Percentiles rank a stretch among this genome's conserved stretches.
These are phyloP conservation scores for Vararia minispora DNA, from an alignment of 768 basidiomycete genomes.

Conservation along the genomic window DNA sequence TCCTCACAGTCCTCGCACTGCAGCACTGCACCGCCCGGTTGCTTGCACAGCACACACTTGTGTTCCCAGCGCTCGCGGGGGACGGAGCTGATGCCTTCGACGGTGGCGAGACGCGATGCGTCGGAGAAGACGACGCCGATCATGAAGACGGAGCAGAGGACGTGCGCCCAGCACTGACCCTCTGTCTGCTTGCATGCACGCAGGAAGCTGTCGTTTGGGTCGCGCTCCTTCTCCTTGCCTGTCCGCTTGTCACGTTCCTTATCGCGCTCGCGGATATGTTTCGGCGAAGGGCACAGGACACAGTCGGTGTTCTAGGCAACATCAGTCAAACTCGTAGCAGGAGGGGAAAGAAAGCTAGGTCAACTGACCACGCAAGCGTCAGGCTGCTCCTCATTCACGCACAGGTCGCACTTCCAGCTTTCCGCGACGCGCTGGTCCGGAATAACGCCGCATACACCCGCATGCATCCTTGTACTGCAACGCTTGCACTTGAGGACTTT, in stretches of 20 bases:
- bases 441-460: conserved; percentile 59
- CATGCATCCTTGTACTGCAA: conserved; percentile 72
- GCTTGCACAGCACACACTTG: conserved; percentile 69
- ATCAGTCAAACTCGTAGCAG: conserved; percentile 3
- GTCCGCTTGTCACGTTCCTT: too few species aligned
- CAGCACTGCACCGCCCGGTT: conserved; percentile 66
- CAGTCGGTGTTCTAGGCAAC: conserved; percentile 63
- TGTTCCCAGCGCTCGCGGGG: conserved; percentile 58
- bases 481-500: conserved; percentile 75
- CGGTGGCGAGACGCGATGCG: conserved; percentile 56
- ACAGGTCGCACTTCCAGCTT: conserved; percentile 81
- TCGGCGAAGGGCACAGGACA: conserved; percentile 64
- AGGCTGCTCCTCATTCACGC: conserved; percentile 69
- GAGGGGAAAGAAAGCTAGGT: neutral
- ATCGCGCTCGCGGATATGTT: too few species aligned
- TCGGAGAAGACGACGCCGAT: conserved; percentile 81
- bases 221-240: conserved; percentile 30
- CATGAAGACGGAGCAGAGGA: conserved; percentile 81
- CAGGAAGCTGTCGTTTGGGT: conserved; percentile 52
- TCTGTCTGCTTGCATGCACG: conserved; percentile 84
- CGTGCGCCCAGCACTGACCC: conserved; percentile 87
- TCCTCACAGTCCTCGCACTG: conserved; percentile 74
- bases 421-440: conserved; percentile 54
- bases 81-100: conserved; percentile 77
- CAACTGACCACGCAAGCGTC: conserved; percentile 70